Evolutionary conservation across 257 asterid genomes (phyloP), one percentile per base, ranked within the genome.

Genomic region (Nicotiana benthamiana): DNA sequence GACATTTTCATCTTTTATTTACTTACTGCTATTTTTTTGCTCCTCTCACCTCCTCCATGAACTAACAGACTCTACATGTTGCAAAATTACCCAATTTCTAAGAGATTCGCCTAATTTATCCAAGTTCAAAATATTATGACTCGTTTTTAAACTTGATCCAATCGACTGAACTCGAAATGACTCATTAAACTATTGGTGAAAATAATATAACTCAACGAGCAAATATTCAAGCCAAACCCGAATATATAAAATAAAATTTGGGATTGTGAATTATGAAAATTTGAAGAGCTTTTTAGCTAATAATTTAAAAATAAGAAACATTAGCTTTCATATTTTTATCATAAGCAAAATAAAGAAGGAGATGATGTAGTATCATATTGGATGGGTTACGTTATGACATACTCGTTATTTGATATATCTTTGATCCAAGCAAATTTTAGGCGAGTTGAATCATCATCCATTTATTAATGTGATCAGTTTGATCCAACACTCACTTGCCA

Each of bases 1-100:
- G 28, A 54, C 79, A 80, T 46, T 72, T 59, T 54, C 79, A 76
- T 63, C 75, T 76, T 75, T 75, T 84, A 52, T 81, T 64, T 64
- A 7, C 43, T 36, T 6, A 36, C 46, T 6, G 7, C 46, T 34
- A 65, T 84, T 77, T 86, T 20, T 46, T 77, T 54, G 40, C 40
- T 75, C 59, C 67, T 77, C 36, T 75, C 36, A 6, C 48, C 48
- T 62, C 22, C 15, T 22, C 22, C 20, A 40, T 43, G 59, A 36
- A 65, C 28, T 66, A 66, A 66, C n/a, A 18, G 0, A 36, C 43
- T 36, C 46, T 7, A 36, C 2, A 7, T 36, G 10, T 36, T 7
- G 46, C 46, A 36, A 36, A 36, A 4, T 32, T 18, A 32, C 1
- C 18, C 2, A 6, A 53, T 16, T 3, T 65, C 18, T 32, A 15